phyloP scores from a whole-genome alignment of 177 flowering plant genomes.

The Telopea speciosissima region DNA sequence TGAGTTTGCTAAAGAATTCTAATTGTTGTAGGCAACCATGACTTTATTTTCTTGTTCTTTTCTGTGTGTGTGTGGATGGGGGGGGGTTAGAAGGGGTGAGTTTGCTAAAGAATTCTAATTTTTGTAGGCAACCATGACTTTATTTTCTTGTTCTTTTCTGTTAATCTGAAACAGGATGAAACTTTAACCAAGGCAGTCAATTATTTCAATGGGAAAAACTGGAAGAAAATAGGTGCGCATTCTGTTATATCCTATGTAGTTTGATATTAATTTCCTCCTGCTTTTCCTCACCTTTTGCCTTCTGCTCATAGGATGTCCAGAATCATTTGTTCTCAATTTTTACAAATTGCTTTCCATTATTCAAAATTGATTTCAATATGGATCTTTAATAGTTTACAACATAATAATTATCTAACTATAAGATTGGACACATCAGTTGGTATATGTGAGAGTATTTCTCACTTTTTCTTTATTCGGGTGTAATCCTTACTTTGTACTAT shows the following conservation, averaged over 20 bases:
- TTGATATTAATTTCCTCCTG: neutral
- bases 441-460: neutral
- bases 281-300: neutral
- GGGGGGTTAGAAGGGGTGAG: neutral
- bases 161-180: slow-evolving; percentile 35
- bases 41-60: neutral
- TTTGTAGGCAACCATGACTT: neutral
- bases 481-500: no score
- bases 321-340: neutral
- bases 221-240: slow-evolving; percentile 65
- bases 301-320: neutral
- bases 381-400: neutral
- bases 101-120: slow-evolving; percentile 1
- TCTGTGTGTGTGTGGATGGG: neutral
- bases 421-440: neutral
- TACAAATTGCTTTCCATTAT: neutral
- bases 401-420: no score
- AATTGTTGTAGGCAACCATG: no score
- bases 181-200: slow-evolving; percentile 31
- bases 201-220: slow-evolving; percentile 38
- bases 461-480: no score
- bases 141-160: neutral
- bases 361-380: neutral
- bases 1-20: no score
- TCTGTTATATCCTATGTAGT: neutral